phyloP scores from a whole-genome alignment of 2,329 filamentous ascomycete species.

The Fusarium neocosmosporiellum region DNA sequence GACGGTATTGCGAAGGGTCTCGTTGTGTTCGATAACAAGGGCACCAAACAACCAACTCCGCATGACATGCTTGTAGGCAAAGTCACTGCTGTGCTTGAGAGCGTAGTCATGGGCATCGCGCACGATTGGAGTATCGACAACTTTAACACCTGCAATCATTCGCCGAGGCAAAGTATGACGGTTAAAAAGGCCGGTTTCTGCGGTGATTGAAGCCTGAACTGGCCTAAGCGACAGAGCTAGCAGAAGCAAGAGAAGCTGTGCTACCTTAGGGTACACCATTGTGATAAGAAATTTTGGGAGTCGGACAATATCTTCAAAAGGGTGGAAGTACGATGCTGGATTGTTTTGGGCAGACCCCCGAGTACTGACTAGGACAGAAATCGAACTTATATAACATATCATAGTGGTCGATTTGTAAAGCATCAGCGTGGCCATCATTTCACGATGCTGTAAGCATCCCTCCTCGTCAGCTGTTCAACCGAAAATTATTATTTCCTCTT shows the following conservation, averaged over 20 bases:
- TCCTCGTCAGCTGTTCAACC: not conserved
- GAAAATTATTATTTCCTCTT: not conserved
- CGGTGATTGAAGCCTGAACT: not conserved
- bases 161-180: not conserved
- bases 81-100: constrained; percentile 1
- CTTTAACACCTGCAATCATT: not conserved
- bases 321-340: not conserved
- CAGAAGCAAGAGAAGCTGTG: not conserved
- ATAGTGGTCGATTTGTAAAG: not conserved
- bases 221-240: not conserved
- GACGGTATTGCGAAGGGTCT: not conserved
- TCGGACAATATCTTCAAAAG: not conserved
- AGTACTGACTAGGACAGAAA: not conserved
- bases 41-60: constrained; percentile 15
- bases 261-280: not conserved
- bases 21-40: constrained; percentile 9
- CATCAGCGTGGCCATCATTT: not conserved
- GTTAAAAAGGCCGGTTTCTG: not conserved
- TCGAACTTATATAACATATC: not conserved
- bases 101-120: constrained; percentile 2
- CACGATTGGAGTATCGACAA: constrained; percentile 15
- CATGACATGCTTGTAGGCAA: constrained; percentile 28
- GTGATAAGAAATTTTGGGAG: not conserved
- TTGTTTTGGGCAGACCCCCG: not conserved
- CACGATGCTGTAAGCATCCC: not conserved